These are phyloP conservation scores for Nemania diffusa DNA, from an alignment of 2,329 filamentous ascomycete genomes.

Conservation along the genomic window DNA sequence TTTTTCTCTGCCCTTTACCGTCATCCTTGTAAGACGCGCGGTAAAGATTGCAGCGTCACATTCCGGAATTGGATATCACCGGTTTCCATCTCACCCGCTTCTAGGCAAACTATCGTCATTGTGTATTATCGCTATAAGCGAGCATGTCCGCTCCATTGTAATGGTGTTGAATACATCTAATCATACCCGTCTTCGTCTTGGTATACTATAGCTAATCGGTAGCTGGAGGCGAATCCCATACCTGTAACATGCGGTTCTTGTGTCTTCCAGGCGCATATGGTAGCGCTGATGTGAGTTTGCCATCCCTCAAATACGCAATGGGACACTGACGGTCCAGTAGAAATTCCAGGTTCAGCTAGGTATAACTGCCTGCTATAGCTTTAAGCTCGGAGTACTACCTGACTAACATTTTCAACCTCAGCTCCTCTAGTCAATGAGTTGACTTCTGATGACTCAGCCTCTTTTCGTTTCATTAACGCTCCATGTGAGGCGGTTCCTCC, in stretches of 20 bases:
- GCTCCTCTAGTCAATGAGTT: conserved; percentile 62
- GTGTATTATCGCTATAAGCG: conserved; percentile 33
- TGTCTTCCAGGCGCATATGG: conserved; percentile 69
- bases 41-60: conserved; percentile 10
- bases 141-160: conserved; percentile 7
- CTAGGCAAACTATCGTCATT: conserved; percentile 29
- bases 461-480: conserved; percentile 64
- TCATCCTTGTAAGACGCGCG: conserved; percentile 4
- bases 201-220: conserved; percentile 23
- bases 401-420: conserved; percentile 41
- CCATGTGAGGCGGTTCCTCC: conserved; percentile 62
- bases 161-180: conserved; percentile 11
- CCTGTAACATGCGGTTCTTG: conserved; percentile 62
- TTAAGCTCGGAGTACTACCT: conserved; percentile 13
- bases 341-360: conserved; percentile 67
- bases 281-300: conserved; percentile 56
- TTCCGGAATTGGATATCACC: conserved; percentile 14
- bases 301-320: conserved; percentile 14
- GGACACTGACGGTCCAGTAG: conserved; percentile 48
- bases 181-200: conserved; percentile 30
- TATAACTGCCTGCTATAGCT: conserved; percentile 42
- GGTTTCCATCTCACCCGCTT: neutral
- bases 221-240: conserved; percentile 16
- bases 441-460: conserved; percentile 56
- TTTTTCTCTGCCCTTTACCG: neutral